Evolutionary conservation across 306 rosid species (phyloP).

Genomic region (Astragalus membranaceus): DNA sequence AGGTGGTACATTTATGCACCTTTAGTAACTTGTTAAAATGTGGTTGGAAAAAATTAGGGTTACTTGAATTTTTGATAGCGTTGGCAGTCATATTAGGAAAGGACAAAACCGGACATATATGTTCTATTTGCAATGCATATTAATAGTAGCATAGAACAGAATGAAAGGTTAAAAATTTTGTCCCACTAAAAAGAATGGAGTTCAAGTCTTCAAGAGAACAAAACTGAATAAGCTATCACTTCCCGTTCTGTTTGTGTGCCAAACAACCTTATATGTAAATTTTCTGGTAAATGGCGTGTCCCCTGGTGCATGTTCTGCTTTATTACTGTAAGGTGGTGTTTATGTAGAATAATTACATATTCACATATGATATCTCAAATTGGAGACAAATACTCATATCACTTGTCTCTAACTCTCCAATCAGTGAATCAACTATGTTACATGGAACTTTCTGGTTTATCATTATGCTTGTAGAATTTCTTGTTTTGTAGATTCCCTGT

Average conservation of each 20-base stretch:
- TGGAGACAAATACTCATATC: background rate
- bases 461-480: background rate
- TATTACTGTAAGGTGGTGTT: background rate
- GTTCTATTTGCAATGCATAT: background rate
- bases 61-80: background rate
- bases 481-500: constrained; percentile 6
- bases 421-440: background rate
- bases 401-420: background rate
- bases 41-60: background rate
- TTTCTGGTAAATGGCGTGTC: background rate
- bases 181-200: background rate
- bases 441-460: background rate
- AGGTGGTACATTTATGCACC: background rate
- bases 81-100: background rate
- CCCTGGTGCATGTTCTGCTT: background rate
- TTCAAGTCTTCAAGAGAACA: background rate
- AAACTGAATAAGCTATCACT: background rate
- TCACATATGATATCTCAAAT: background rate
- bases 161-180: background rate
- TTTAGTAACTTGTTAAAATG: background rate
- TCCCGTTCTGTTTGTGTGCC: background rate
- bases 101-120: background rate
- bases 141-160: background rate
- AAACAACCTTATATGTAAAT: background rate
- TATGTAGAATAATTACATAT: background rate